Evolutionary conservation across 768 basidiomycete genomes (phyloP).

Genomic region (Sporobolomyces pararoseus): DNA sequence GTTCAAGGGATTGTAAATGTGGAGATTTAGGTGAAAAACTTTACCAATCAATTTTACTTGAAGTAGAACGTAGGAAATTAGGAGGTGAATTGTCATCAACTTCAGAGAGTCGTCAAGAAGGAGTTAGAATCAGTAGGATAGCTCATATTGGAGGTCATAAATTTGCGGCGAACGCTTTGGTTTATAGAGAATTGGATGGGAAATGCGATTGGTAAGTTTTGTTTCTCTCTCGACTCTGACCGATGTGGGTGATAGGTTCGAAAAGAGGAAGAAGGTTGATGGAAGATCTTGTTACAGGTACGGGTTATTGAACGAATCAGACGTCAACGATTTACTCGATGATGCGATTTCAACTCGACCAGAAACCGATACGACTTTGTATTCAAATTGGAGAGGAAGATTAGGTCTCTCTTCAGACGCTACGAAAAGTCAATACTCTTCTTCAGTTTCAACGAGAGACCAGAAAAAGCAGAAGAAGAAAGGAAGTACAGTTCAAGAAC

Average conservation of each 20-base stretch:
- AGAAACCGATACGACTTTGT: constrained; percentile 10
- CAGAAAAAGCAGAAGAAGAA: no score
- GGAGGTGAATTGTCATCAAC: constrained; percentile 25
- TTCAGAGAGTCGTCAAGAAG: background rate
- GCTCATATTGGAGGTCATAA: constrained; percentile 46
- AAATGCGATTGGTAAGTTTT: constrained; percentile 23
- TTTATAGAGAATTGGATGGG: constrained; percentile 15
- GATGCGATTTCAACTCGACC: background rate
- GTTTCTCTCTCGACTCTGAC: background rate
- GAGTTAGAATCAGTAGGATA: constrained; percentile 36
- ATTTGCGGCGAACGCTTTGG: constrained; percentile 35
- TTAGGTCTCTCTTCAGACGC: constrained; percentile 16
- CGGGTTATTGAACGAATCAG: constrained; percentile 38
- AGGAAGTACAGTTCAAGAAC: constrained; percentile 15
- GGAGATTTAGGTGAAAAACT: constrained; percentile 45
- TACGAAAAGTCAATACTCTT: background rate
- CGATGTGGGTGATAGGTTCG: no score
- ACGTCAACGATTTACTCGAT: constrained; percentile 35
- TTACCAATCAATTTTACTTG: constrained; percentile 36
- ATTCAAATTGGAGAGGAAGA: constrained; percentile 41
- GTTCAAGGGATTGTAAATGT: constrained; percentile 46
- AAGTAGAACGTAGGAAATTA: constrained; percentile 21
- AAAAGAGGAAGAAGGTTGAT: no score
- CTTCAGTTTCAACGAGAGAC: background rate
- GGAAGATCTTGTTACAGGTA: constrained; percentile 42